Base-by-base conservation (phyloP, 371 early-diverging fungal genomes). In the Cokeromyces recurvatus region DNA sequence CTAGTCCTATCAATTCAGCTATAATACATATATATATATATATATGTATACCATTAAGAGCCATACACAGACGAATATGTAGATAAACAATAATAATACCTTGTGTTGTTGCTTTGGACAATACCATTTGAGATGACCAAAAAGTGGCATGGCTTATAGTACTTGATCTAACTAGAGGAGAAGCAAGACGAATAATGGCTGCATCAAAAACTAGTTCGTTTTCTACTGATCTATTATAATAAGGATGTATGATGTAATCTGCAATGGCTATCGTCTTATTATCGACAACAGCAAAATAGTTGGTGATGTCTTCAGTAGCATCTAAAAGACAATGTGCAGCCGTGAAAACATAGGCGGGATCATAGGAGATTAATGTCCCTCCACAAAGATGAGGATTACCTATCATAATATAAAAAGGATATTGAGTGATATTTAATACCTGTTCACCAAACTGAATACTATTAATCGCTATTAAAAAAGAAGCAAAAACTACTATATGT, bases 321-420 rank as follows among this genome's bases (percentile, higher is more conserved):
- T 67, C 72, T 6, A n/a, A n/a, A n/a, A 75, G 55, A 46, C 76
- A 75, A 42, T 75, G 76, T 0, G 76, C 76, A 16, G 76, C 72
- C 46, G 76, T 75, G 27, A 75, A 50, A 19, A 75, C 51, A 17
- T 52, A 43, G 5, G 72, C 48, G 4, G 76, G 76, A 24, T 69
- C 62, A 31, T 67, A 60, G 0, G 70, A 69, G 8, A 75, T 9
- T 15, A 75, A 34, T 2, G 65, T 47, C 4, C 76, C 72, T 17
- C 76, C 76, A 24, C 76, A 75, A 2, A 75, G 53, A 43, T 75
- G 76, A 7, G 76, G 76, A 25, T 67, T 69, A 17, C 70, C 69
- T 8, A 75, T 47, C 66, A 66, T 65, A 2, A 65, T 55, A 42
- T 61, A 75, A 54, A 58, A 75, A 29, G 76, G 76, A 48, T 69